phyloP scores from a whole-genome alignment of 2,329 filamentous ascomycete species.

The Epicoccum sorghinum region DNA sequence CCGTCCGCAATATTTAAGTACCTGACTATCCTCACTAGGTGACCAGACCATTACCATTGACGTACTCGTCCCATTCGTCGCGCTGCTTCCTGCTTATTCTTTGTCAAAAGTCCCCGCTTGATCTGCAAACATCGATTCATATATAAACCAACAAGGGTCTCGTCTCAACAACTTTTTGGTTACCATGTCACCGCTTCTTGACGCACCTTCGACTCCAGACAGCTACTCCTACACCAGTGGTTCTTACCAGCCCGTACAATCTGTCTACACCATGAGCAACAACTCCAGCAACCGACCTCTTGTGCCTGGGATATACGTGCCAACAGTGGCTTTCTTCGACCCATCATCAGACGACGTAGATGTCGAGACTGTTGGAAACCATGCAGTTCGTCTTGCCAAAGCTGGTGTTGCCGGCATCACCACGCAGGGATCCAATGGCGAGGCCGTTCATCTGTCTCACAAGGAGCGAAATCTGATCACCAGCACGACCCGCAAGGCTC shows the following conservation, averaged over 20 bases:
- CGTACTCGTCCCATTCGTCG: constrained; percentile 43
- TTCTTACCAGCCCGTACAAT: constrained; percentile 44
- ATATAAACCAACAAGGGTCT: constrained; percentile 33
- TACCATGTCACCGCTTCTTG: constrained; percentile 49
- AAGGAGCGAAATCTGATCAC: constrained; percentile 73
- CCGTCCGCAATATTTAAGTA: constrained; percentile 47
- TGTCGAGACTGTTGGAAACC: constrained; percentile 47
- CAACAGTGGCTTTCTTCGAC: constrained; percentile 54
- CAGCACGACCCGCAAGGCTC: constrained; percentile 69
- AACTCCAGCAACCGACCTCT: constrained; percentile 48
- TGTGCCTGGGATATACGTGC: constrained; percentile 52
- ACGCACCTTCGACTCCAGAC: constrained; percentile 45
- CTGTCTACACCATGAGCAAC: constrained; percentile 43
- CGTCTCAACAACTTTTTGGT: constrained; percentile 12
- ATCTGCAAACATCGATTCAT: constrained; percentile 30
- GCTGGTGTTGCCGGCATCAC: constrained; percentile 76
- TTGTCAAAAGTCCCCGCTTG: constrained; percentile 41
- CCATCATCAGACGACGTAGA: constrained; percentile 50
- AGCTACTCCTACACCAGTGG: constrained; percentile 39
- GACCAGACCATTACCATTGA: constrained; percentile 38
- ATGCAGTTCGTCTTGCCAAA: constrained; percentile 71
- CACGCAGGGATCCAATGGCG: constrained; percentile 81
- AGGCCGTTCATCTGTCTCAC: constrained; percentile 78
- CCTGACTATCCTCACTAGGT: constrained; percentile 38
- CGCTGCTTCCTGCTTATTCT: constrained; percentile 25